Evolutionary conservation across 192 early-diverging fungal species (phyloP).

Genomic region (Thoreauomyces humboldtii): DNA sequence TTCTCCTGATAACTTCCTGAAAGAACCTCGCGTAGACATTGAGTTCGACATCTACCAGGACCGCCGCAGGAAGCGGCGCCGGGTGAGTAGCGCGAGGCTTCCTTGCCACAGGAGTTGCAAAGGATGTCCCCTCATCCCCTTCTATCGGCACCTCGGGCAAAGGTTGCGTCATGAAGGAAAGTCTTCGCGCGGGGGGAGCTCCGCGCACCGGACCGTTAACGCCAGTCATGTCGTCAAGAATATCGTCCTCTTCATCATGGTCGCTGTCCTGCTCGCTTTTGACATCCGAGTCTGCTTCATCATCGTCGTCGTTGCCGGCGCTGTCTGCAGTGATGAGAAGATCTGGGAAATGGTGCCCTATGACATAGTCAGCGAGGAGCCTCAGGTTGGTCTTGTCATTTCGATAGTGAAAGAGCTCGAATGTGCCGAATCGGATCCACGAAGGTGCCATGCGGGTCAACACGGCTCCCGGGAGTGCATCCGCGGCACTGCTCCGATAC

Average conservation of each 20-base stretch:
- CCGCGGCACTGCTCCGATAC: conserved; percentile 55
- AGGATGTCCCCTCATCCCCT: no score
- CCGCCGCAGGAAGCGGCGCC: not conserved
- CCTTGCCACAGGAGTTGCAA: no score
- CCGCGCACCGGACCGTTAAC: no score
- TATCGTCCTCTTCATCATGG: conserved; percentile 6
- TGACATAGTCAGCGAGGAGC: conserved; percentile 68
- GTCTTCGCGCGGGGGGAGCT: not conserved
- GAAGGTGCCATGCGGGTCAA: conserved; percentile 62
- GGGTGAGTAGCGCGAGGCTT: no score
- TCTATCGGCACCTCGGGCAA: not conserved
- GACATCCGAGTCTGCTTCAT: not conserved
- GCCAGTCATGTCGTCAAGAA: not conserved
- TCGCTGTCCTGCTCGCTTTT: not conserved
- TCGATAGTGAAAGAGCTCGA: conserved; percentile 74
- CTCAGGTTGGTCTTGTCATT: conserved; percentile 50
- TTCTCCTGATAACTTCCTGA: conserved; percentile 51
- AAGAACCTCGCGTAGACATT: conserved; percentile 63
- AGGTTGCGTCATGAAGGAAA: conserved; percentile 3
- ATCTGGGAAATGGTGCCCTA: conserved; percentile 50
- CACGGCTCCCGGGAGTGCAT: conserved; percentile 55
- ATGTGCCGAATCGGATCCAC: conserved; percentile 85
- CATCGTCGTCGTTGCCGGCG: not conserved
- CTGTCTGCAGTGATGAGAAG: conserved; percentile 4
- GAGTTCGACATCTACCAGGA: conserved; percentile 11